Conservation (phyloP, 75 land plant species). For the Picea glauca region DNA sequence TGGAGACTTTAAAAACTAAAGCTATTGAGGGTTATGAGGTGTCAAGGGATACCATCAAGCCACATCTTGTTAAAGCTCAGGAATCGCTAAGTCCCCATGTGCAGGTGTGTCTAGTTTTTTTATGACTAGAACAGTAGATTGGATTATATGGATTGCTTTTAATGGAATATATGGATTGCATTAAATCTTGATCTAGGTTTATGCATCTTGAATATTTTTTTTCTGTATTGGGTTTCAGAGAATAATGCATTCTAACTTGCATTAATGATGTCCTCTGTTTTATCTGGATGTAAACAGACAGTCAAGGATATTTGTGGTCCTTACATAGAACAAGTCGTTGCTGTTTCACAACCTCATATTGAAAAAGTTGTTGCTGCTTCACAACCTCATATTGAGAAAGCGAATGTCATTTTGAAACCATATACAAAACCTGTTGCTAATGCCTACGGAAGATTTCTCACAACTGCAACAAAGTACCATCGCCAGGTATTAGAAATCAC, state of each 20-base stretch:
- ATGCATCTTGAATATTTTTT: neutral
- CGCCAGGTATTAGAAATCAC: constrained; percentile 31
- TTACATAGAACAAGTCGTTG: neutral
- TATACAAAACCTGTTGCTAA: constrained; percentile 32
- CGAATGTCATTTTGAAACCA: constrained; percentile 31
- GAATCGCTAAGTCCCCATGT: constrained; percentile 20
- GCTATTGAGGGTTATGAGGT: constrained; percentile 32
- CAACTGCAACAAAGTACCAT: constrained; percentile 49
- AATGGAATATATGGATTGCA: too few relatives aligned
- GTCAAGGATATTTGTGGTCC: constrained; percentile 7
- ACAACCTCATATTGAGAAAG: constrained; percentile 58
- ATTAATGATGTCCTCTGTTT: neutral
- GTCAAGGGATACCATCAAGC: constrained; percentile 27
- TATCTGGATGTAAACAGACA: constrained; percentile 5
- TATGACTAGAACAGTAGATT: neutral
- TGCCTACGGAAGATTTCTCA: constrained; percentile 39
- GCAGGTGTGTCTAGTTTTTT: constrained; percentile 5
- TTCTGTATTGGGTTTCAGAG: neutral
- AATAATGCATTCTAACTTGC: neutral
- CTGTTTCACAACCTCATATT: constrained; percentile 30
- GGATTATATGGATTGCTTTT: neutral
- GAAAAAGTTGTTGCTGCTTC: constrained; percentile 46
- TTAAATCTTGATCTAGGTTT: too few relatives aligned
- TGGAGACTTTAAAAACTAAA: constrained; percentile 23
- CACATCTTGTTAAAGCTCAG: constrained; percentile 39